phyloP scores from a whole-genome alignment of 2,329 filamentous ascomycete genomes.

The Penicillium sp. region DNA sequence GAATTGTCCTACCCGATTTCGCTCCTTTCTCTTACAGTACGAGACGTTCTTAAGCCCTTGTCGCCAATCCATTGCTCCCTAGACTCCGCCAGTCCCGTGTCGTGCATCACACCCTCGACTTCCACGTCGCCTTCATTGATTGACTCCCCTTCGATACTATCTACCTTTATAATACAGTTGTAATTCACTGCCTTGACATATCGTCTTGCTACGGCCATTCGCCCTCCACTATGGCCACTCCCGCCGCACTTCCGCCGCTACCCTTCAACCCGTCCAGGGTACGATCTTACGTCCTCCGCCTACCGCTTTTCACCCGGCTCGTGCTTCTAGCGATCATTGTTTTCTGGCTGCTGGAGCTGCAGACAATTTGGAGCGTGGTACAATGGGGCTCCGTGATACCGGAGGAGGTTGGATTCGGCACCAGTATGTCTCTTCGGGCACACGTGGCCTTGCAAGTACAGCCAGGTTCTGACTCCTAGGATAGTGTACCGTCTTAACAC shows the following conservation, averaged over 20 bases:
- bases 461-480: too few species aligned
- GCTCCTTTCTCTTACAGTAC: too few species aligned
- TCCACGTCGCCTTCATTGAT: too few species aligned
- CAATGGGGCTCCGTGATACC: conserved; percentile 74
- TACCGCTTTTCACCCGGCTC: conserved; percentile 81
- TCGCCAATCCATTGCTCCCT: too few species aligned
- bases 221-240: conserved; percentile 35
- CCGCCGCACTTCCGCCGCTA: conserved; percentile 43
- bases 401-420: conserved; percentile 59
- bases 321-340: conserved; percentile 58
- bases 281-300: conserved; percentile 69
- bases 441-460: conserved; percentile 1
- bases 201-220: too few species aligned
- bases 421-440: conserved; percentile 49
- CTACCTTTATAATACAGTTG: too few species aligned
- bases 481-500: conserved; percentile 88
- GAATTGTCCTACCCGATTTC: too few species aligned
- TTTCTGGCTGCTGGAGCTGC: conserved; percentile 61
- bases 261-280: conserved; percentile 64
- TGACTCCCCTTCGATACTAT: too few species aligned
- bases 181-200: too few species aligned
- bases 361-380: conserved; percentile 61
- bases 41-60: too few species aligned
- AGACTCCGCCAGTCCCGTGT: too few species aligned
- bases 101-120: too few species aligned